A percentile compares a stretch with the other conserved stretches of the same genome.
These are phyloP conservation scores for Rhynchosporium secalis DNA, from an alignment of 2,329 filamentous ascomycete genomes.

Conservation along the genomic window DNA sequence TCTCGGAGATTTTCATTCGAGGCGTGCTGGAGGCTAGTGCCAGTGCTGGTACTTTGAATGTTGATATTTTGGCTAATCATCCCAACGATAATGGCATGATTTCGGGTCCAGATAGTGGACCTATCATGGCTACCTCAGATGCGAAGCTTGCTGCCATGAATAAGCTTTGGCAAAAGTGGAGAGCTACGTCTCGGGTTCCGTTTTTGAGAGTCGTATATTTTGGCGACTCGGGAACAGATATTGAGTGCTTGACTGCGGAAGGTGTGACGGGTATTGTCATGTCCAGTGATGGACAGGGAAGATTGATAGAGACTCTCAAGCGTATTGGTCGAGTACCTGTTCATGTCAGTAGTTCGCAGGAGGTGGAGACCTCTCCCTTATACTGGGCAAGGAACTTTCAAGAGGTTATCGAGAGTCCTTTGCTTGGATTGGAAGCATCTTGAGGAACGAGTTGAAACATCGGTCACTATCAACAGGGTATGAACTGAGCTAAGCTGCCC, in stretches of 20 bases:
- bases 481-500: not conserved
- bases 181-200: not conserved
- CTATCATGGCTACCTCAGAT: conserved; percentile 30
- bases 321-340: conserved; percentile 25
- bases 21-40: conserved; percentile 27
- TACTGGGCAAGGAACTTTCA: conserved; percentile 34
- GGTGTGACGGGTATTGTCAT: conserved; percentile 33
- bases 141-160: conserved; percentile 33
- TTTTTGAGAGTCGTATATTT: conserved; percentile 31
- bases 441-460: not conserved
- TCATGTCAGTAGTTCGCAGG: conserved; percentile 23
- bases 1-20: conserved; percentile 30
- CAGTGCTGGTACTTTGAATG: not conserved
- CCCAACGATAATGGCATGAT: conserved; percentile 28
- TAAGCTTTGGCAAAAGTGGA: conserved; percentile 22
- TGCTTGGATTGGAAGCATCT: conserved; percentile 10
- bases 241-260: conserved; percentile 36
- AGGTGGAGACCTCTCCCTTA: conserved; percentile 14
- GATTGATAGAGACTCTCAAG: conserved; percentile 26
- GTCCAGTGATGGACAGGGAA: conserved; percentile 24
- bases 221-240: conserved; percentile 38
- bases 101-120: conserved; percentile 11
- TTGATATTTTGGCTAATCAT: conserved; percentile 30
- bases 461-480: not conserved
- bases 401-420: conserved; percentile 28